These are phyloP conservation scores for Vavraia culicis DNA, from an alignment of 371 early-diverging fungal genomes.

Conservation along the genomic window DNA sequence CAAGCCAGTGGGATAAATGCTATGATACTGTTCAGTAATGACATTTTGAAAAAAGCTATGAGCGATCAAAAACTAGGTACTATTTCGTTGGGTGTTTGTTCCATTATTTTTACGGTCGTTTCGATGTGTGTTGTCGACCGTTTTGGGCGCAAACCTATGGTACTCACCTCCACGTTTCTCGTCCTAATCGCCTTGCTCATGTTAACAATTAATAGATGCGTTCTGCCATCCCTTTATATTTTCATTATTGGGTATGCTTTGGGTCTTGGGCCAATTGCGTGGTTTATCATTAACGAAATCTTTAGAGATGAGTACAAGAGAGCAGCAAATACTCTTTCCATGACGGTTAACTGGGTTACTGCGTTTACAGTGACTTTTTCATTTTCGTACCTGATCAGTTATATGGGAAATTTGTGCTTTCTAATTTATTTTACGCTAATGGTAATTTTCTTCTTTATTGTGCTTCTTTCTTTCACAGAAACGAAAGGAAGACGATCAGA, in stretches of 20 bases:
- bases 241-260: conserved; percentile 58
- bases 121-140: conserved; percentile 56
- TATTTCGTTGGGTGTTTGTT: conserved; percentile 40
- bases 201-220: conserved; percentile 45
- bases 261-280: conserved; percentile 52
- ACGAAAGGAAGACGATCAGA: conserved; percentile 15
- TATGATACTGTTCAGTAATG: conserved; percentile 56
- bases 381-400: neutral
- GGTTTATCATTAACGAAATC: conserved; percentile 57
- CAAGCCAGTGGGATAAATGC: conserved; percentile 66
- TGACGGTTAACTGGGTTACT: conserved; percentile 20
- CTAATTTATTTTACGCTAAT: conserved; percentile 7
- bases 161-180: conserved; percentile 48
- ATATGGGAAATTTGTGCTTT: conserved; percentile 3
- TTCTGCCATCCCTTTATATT: conserved; percentile 51
- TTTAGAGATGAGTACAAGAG: conserved; percentile 45
- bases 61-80: neutral
- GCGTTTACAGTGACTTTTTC: conserved; percentile 10
- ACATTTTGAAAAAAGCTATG: conserved; percentile 11
- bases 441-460: conserved; percentile 6
- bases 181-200: conserved; percentile 45
- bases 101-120: conserved; percentile 44
- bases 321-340: conserved; percentile 4
- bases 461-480: conserved; percentile 12
- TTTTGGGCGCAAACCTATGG: conserved; percentile 54